phyloP scores from a whole-genome alignment of 2,329 filamentous ascomycete genomes.

The Fusarium sp. region DNA sequence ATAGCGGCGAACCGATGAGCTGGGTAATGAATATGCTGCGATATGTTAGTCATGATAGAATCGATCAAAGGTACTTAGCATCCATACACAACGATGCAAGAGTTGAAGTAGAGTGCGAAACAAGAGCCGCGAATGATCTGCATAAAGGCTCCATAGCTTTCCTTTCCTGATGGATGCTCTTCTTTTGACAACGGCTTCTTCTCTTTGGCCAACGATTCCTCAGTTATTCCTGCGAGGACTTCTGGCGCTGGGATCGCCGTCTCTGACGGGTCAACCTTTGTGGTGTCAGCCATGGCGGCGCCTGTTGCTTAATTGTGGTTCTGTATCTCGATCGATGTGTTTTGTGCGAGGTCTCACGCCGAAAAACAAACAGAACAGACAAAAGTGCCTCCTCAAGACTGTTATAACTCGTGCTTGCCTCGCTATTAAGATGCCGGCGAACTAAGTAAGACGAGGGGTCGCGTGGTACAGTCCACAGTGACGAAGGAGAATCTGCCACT shows the following conservation, averaged over 20 bases:
- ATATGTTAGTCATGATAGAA: constrained; percentile 19
- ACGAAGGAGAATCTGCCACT: constrained; percentile 10
- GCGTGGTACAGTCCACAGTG: constrained; percentile 32
- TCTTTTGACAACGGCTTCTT: constrained; percentile 15
- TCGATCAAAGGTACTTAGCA: constrained; percentile 37
- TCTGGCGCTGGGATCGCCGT: constrained; percentile 50
- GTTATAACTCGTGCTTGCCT: constrained; percentile 35
- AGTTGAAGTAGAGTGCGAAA: constrained; percentile 65
- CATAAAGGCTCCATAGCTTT: constrained; percentile 63
- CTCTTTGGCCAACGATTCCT: constrained; percentile 30
- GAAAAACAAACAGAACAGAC: neutral
- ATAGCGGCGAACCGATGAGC: constrained; percentile 80
- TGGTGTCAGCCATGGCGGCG: constrained; percentile 46
- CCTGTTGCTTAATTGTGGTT: constrained; percentile 1
- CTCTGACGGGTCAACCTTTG: constrained; percentile 42
- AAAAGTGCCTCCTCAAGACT: constrained; percentile 9
- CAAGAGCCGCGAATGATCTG: constrained; percentile 66
- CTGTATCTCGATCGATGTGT: constrained; percentile 7
- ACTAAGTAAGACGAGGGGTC: constrained; percentile 35
- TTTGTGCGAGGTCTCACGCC: constrained; percentile 9
- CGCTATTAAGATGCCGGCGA: neutral
- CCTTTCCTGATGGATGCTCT: constrained; percentile 67
- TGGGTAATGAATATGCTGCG: constrained; percentile 76
- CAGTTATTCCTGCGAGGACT: constrained; percentile 41
- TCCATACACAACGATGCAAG: constrained; percentile 66